Conservation (phyloP, 179 eudicot species). For the Vitellaria paradoxa region DNA sequence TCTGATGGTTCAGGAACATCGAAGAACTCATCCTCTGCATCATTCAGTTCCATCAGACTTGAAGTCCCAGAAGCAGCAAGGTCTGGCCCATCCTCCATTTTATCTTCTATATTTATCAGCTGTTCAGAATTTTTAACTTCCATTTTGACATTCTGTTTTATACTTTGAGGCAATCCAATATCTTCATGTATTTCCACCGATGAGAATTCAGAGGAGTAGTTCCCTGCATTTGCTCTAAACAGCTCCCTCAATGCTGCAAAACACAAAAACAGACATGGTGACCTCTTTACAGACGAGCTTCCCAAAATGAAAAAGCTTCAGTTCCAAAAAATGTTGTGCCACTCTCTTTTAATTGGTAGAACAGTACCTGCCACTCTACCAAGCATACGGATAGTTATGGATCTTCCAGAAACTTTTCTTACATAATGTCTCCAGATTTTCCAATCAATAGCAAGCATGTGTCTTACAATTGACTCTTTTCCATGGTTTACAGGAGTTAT, state of each 20-base stretch:
- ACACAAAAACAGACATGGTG: conserved; percentile 12
- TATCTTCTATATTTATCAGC: conserved; percentile 15
- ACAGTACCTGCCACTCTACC: conserved; percentile 58
- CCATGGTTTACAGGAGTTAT: conserved; percentile 53
- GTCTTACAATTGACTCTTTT: conserved; percentile 56
- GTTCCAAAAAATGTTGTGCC: not conserved
- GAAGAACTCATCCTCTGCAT: conserved; percentile 61
- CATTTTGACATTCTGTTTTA: conserved; percentile 27
- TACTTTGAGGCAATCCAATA: conserved; percentile 24
- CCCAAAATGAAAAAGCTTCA: not conserved
- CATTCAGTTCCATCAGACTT: conserved; percentile 41
- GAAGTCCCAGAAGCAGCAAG: conserved; percentile 28
- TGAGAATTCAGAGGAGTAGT: conserved; percentile 31
- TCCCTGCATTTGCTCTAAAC: conserved; percentile 53
- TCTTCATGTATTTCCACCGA: conserved; percentile 26
- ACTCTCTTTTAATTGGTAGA: conserved; percentile 3
- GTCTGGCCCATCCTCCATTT: conserved; percentile 25
- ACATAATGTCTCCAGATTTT: conserved; percentile 48
- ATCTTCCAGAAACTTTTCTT: conserved; percentile 35
- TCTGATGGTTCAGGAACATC: conserved; percentile 68
- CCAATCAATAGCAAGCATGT: conserved; percentile 78
- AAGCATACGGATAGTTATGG: conserved; percentile 59
- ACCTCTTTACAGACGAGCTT: not conserved
- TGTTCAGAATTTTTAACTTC: conserved; percentile 21
- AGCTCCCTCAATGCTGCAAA: conserved; percentile 63